Percentiles rank a stretch among this genome's conserved stretches.
phyloP scores from a whole-genome alignment of 2,329 filamentous ascomycete species.

The Spiromastix sp. region DNA sequence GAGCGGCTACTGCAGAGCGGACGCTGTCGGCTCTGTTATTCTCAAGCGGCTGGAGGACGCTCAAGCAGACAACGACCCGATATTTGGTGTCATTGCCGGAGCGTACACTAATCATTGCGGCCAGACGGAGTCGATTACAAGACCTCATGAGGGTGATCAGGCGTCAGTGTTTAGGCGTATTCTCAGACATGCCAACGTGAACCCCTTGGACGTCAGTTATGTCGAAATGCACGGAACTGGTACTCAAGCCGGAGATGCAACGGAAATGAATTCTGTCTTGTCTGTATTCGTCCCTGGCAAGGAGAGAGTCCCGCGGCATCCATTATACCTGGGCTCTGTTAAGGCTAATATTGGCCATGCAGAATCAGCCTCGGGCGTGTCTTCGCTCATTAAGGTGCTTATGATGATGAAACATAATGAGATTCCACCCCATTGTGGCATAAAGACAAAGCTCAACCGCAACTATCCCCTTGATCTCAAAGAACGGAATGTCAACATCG shows the following conservation, averaged over 20 bases:
- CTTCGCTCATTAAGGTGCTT: constrained; percentile 25
- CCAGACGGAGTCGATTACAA: constrained; percentile 71
- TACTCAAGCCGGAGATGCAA: constrained; percentile 73
- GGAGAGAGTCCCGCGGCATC: constrained; percentile 3
- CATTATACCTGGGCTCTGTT: constrained; percentile 38
- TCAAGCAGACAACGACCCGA: constrained; percentile 57
- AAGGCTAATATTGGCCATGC: constrained; percentile 42
- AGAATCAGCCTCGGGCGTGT: constrained; percentile 43
- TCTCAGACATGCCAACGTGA: constrained; percentile 60
- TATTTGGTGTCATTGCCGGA: constrained; percentile 64
- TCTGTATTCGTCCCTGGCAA: constrained; percentile 49
- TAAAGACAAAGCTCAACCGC: constrained; percentile 31
- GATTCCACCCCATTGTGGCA: constrained; percentile 25
- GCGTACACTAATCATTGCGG: constrained; percentile 73
- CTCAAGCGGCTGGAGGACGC: constrained; percentile 75
- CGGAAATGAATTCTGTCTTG: constrained; percentile 70
- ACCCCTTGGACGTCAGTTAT: constrained; percentile 68
- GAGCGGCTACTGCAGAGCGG: constrained; percentile 73
- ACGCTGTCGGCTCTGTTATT: constrained; percentile 63
- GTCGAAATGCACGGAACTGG: constrained; percentile 88
- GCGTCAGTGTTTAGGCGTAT: constrained; percentile 60
- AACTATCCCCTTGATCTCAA: constrained; percentile 34
- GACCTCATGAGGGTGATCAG: constrained; percentile 69
- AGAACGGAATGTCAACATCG: constrained; percentile 33
- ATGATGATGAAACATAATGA: constrained; percentile 27